phyloP scores from a whole-genome alignment of 2,329 filamentous ascomycete species.

The Orbilia oligospora region DNA sequence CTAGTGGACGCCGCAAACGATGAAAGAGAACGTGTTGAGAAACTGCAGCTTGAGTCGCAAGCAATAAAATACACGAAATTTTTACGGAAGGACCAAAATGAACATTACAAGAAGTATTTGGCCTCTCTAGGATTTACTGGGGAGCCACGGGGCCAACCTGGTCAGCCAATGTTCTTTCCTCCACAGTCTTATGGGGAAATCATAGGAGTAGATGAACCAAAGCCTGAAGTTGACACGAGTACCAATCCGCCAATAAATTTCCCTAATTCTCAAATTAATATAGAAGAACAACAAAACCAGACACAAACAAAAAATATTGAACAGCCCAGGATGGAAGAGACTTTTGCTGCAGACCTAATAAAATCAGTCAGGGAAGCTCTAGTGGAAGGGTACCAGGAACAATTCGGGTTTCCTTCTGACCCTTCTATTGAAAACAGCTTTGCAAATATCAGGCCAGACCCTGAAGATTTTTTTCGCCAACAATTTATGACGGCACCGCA shows the following conservation, averaged over 20 bases:
- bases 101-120: not conserved
- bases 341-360: not conserved
- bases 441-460: not conserved
- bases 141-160: not conserved
- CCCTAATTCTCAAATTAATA: not conserved
- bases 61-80: not conserved
- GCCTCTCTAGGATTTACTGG: not conserved
- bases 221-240: not conserved
- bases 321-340: not conserved
- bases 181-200: not conserved
- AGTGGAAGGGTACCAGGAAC: no score
- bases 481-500: not conserved
- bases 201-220: not conserved
- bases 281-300: not conserved
- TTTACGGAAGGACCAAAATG: not conserved
- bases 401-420: no score
- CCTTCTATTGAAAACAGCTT: not conserved
- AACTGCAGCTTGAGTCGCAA: not conserved
- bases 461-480: not conserved
- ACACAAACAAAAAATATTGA: not conserved
- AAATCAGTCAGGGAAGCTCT: no score
- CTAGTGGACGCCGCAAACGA: conserved; percentile 8
- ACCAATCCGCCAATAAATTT: not conserved
- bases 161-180: not conserved
- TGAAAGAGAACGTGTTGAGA: not conserved